Evolutionary conservation across 2,329 filamentous ascomycete species (phyloP), one percentile per base, ranked within the genome.

Genomic region (Fonsecaea multimorphosa): DNA sequence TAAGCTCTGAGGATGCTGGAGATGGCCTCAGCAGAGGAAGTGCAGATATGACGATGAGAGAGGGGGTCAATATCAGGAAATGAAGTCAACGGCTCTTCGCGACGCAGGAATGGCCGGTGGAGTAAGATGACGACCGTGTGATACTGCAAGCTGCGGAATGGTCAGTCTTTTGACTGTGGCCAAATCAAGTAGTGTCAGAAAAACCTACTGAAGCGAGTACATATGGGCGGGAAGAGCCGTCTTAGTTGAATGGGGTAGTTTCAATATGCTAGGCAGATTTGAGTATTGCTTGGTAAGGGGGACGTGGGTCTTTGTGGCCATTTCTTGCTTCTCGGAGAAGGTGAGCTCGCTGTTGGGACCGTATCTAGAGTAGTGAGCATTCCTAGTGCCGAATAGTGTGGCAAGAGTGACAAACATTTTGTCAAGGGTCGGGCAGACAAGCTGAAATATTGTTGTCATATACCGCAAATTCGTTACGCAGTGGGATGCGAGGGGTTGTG

Each of bases 1-100:
- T 63, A 63, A 27, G 29, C 29, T 11, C 61, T 52, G 12, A 63
- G 53, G 36, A 63, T 63, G 34, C 52, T 36, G 11, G 61, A 46
- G 36, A 63, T 58, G 4, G 16, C 52, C 3, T 24, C 53, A 3
- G 61, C 61, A 1, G 61, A 63, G 14, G 36, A 22, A 22, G n/a
- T 52, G 31, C 61, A 63, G n/a, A 63, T 63, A 11, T 6, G 22
- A 27, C 56, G 60, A 19, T 34, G 16, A 22, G 16, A 27, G 3
- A 24, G 8, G 40, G 24, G 19, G 27, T 58, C 19, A 5, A 12
- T 6, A 14, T 8, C 27, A 7, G 16, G 16, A 19, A 7, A 27
- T 2, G 24, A 12, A 32, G 36, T 51, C 4, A n/a, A 8, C 8
- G 38, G 24, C 8, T 16, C 19, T 8, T 58, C 16, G 9, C 16